Base-by-base conservation (phyloP, 1,284 basidiomycete species). In the Leccinum subspadiceum region DNA sequence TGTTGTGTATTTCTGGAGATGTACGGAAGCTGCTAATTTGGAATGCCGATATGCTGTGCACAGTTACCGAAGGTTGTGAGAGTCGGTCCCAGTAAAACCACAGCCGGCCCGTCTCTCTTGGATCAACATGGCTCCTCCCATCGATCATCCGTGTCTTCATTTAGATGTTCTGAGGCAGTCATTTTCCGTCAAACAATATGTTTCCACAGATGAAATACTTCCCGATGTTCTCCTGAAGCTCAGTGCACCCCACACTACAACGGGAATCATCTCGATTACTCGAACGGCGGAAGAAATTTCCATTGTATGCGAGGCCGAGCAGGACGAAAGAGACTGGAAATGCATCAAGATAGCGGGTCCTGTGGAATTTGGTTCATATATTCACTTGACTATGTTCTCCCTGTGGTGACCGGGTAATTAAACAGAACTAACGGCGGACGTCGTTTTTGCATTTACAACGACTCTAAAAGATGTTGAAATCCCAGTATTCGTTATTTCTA, bases 301-400 rank as follows among this genome's bases (percentile, higher is more conserved):
- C 2, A 70, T 90, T 49, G 84, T 85, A 5, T 81, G 80, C 20
- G 77, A 83, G 68, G 71, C 63, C 9, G 69, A 76, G 59, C 66
- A 66, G 56, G 72, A 77, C 46, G 71, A 77, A 33, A 76, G 79
- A 35, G 74, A 75, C 20, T 87, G 86, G 84, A 78, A 73, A 66
- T 84, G 82, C 61, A 81, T 90, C 59, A 83, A 83, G 67, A 84
- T 90, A 53, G 76, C 76, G 53, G 88, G 87, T 2, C 85, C 85
- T 3, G 83, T 90, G 81, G 82, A 85, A 67, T 86, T 88, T 60
- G 78, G 86, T 86, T 44, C 26, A 33, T 62, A 62, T 78, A 70
- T 17, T 62, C 24, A 24, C 44, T 50, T 51, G 5, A 29, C 10
- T 4, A 26, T 13, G 8, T 53, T 39, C 8, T 54, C 4, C 17